These are phyloP conservation scores for Phaeosphaeriaceae sp. DNA, from an alignment of 2,329 filamentous ascomycete species.

Conservation along the genomic window DNA sequence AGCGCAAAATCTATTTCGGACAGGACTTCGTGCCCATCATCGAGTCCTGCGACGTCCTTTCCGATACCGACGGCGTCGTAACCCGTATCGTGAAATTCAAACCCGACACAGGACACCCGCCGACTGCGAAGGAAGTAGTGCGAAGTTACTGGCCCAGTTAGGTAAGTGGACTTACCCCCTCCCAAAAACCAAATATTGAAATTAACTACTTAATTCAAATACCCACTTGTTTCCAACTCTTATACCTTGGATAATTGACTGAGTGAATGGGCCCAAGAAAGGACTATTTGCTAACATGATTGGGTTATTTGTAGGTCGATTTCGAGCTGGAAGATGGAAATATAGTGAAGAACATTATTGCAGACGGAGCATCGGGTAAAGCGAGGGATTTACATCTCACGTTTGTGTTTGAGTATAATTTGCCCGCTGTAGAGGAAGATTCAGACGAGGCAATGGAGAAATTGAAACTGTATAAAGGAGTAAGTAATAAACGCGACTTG, in stretches of 20 bases:
- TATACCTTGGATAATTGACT: no score
- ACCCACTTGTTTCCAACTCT: no score
- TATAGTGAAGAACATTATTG: slow-evolving; percentile 54
- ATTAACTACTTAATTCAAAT: no score
- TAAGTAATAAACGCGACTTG: no score
- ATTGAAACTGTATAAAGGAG: slow-evolving; percentile 29
- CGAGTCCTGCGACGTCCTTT: slow-evolving; percentile 48
- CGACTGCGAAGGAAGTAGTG: slow-evolving; percentile 48
- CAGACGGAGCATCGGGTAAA: slow-evolving; percentile 43
- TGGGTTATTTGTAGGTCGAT: slow-evolving; percentile 43
- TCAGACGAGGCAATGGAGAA: slow-evolving; percentile 43
- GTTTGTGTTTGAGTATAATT: slow-evolving; percentile 54
- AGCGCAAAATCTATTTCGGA: slow-evolving; percentile 54
- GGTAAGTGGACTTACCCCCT: slow-evolving; percentile 34
- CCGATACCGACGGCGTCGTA: slow-evolving; percentile 46
- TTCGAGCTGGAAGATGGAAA: slow-evolving; percentile 54
- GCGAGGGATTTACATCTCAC: slow-evolving; percentile 52
- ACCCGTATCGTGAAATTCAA: slow-evolving; percentile 51
- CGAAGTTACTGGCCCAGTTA: slow-evolving; percentile 48
- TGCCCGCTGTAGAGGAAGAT: slow-evolving; percentile 44
- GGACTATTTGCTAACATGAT: no score
- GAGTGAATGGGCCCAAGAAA: no score
- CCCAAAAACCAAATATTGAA: no score
- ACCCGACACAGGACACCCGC: slow-evolving; percentile 34
- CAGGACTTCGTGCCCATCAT: slow-evolving; percentile 57